Evolutionary conservation across 2,329 filamentous ascomycete genomes (phyloP), one percentile per base, ranked within the genome.

Genomic region (Tolypocladium amazonense): DNA sequence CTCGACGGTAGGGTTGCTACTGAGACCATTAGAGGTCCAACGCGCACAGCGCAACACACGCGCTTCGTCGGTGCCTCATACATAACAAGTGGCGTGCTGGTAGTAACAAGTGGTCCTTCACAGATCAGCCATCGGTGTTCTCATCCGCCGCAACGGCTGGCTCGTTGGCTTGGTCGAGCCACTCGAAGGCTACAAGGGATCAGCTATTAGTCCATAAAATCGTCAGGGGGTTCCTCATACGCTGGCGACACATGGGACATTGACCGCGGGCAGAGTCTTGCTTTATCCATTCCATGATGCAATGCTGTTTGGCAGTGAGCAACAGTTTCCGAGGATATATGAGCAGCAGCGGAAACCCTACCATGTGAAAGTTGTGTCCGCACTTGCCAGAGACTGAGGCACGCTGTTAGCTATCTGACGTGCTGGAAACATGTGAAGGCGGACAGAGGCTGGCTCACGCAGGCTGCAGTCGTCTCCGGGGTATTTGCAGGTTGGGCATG

Each of bases 361-460:
- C 92, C 90, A 96, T 95, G 75, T 99, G 94, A 71, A 99, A 99
- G 64, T 91, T 96, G 74, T 99, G 94, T 6, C 92, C 93, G 76
- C 94, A 99, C 79, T 93, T 95, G 52, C 94, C 94, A 62, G 94
- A 92, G 65, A 97, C 93, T 97, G 67, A 23, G 5, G 38, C 12
- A 35, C 5, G 3, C 18, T n/a, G 47, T 59, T 35, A 60, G 57
- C 35, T 14, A 52, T 2, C 9, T n/a, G 18, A 6, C 12, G 33
- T 12, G 27, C 18, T 15, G 39, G n/a, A 57, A 54, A 20, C 57
- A 18, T 39, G 8, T 38, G 35, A 58, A n/a, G 12, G n/a, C 43
- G 27, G 20, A 18, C 30, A 39, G 54, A 55, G n/a, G 4, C 58
- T 62, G 38, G 79, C 88, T 73, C 77, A 97, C 93, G 81, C 61